These are phyloP conservation scores for Aspergillus viridinutans DNA, from an alignment of 2,329 filamentous ascomycete species.

Conservation along the genomic window DNA sequence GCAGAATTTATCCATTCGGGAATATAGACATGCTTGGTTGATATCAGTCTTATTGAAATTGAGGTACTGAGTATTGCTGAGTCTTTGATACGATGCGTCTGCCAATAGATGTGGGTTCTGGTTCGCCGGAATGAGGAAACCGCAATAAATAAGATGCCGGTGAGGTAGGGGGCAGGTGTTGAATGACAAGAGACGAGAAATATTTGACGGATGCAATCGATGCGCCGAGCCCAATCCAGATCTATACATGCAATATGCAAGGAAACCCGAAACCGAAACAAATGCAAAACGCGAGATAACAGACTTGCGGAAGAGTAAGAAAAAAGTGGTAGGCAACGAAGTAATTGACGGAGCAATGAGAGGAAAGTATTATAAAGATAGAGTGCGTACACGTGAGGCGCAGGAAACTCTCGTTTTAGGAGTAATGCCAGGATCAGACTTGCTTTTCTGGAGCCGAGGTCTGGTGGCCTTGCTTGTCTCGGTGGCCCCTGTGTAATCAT, in stretches of 20 bases:
- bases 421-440: not conserved
- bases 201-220: not conserved
- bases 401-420: not conserved
- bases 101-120: not conserved
- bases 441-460: not conserved
- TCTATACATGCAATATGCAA: not conserved
- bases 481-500: not conserved
- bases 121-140: not conserved
- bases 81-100: not conserved
- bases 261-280: not conserved
- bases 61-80: not conserved
- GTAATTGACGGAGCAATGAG: not conserved
- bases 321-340: not conserved
- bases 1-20: no score
- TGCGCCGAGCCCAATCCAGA: not conserved
- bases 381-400: not conserved
- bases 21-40: not conserved
- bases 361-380: not conserved
- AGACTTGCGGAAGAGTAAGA: not conserved
- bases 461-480: not conserved
- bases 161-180: not conserved
- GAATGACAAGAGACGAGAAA: not conserved
- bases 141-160: not conserved
- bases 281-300: not conserved
- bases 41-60: not conserved